Percentiles rank a stretch among this genome's conserved stretches.
phyloP scores from a whole-genome alignment of 768 basidiomycete genomes.

The Asterophora parasitica region DNA sequence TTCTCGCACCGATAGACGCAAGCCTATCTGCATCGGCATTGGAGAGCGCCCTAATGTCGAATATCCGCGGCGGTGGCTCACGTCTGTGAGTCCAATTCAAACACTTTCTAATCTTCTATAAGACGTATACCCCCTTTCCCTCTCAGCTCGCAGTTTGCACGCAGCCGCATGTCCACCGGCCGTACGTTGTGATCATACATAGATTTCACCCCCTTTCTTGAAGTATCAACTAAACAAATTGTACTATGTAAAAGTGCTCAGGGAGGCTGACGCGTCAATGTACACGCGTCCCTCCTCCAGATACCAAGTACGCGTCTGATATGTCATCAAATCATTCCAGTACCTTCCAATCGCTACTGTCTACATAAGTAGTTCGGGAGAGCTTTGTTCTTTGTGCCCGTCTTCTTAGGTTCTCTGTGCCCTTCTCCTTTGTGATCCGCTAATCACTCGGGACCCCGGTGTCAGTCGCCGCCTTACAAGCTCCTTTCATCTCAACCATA shows the following conservation, averaged over 20 bases:
- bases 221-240: too few relatives aligned
- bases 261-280: slow-evolving; percentile 8
- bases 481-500: slow-evolving; percentile 9
- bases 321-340: slow-evolving; percentile 18
- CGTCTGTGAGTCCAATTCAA: slow-evolving; percentile 51
- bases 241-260: too few relatives aligned
- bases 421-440: slow-evolving; percentile 4
- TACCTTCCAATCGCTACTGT: slow-evolving; percentile 11
- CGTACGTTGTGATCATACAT: slow-evolving; percentile 19
- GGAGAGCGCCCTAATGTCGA: slow-evolving; percentile 77
- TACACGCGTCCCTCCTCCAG: slow-evolving; percentile 5
- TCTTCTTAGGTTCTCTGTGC: too few relatives aligned
- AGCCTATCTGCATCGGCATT: slow-evolving; percentile 76
- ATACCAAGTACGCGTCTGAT: slow-evolving; percentile 13
- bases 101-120: neutral
- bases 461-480: too few relatives aligned
- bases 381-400: too few relatives aligned
- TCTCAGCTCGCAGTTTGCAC: slow-evolving; percentile 32
- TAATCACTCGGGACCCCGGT: too few relatives aligned
- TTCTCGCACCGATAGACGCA: slow-evolving; percentile 40
- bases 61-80: slow-evolving; percentile 62
- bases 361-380: too few relatives aligned
- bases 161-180: slow-evolving; percentile 28
- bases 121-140: neutral
- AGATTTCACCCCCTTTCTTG: neutral